phyloP scores from a whole-genome alignment of 2,329 filamentous ascomycete genomes.

The Hypocreales sp. region DNA sequence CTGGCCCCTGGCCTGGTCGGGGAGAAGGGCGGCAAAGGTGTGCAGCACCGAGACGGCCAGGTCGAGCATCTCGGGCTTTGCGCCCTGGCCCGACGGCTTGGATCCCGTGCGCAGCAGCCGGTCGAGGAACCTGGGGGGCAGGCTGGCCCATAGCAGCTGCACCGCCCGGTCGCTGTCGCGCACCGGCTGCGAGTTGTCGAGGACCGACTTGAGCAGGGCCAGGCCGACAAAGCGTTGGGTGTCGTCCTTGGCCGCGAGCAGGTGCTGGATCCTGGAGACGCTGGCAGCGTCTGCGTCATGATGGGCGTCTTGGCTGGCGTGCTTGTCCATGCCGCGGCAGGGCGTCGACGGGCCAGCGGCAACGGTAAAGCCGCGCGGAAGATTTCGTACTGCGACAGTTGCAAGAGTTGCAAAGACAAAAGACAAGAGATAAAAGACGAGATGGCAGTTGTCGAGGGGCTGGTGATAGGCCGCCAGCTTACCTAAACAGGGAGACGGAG shows the following conservation, averaged over 20 bases:
- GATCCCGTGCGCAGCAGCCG: conserved; percentile 42
- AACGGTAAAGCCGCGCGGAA: no score
- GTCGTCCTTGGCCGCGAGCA: conserved; percentile 46
- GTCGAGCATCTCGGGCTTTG: conserved; percentile 45
- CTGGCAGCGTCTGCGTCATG: conserved; percentile 5
- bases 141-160: conserved; percentile 38
- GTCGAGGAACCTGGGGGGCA: conserved; percentile 49
- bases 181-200: conserved; percentile 43
- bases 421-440: no score
- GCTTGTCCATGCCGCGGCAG: no score
- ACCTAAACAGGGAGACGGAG: no score
- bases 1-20: conserved; percentile 26
- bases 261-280: conserved; percentile 32
- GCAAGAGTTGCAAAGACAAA: no score
- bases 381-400: no score
- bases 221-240: conserved; percentile 54
- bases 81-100: conserved; percentile 24
- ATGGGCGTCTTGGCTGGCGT: conserved; percentile 1
- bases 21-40: conserved; percentile 42
- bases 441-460: no score
- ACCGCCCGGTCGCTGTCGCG: conserved; percentile 29
- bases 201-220: conserved; percentile 47
- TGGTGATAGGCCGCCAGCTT: no score
- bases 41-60: conserved; percentile 48
- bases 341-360: no score